phyloP scores from a whole-genome alignment of 805 yeast species.

The Barnettozyma vustinii region DNA sequence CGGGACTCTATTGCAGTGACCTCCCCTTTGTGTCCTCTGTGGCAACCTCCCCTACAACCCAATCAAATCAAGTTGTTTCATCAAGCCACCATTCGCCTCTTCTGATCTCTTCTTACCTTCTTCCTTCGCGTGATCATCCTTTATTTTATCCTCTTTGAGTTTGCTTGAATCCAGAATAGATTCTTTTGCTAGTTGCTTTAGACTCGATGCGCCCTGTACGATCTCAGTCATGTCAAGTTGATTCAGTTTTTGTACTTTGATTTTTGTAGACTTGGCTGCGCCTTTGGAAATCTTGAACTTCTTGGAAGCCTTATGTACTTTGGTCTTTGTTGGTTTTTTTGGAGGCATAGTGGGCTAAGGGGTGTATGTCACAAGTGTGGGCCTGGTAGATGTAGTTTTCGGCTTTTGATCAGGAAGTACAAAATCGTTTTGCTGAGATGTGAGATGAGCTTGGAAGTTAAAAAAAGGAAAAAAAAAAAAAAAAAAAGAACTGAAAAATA shows the following conservation, averaged over 20 bases:
- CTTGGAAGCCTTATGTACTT: constrained; percentile 15
- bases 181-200: not conserved
- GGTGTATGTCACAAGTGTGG: not conserved
- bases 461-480: not conserved
- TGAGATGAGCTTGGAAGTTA: too few species aligned
- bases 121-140: constrained; percentile 23
- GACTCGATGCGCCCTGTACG: constrained; percentile 3
- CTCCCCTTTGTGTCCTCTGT: too few species aligned
- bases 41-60: not conserved
- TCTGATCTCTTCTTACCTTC: constrained; percentile 19
- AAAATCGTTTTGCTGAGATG: not conserved
- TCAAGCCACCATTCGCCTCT: constrained; percentile 25
- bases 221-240: constrained; percentile 10
- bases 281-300: constrained; percentile 10
- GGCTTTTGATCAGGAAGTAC: too few species aligned
- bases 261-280: constrained; percentile 5
- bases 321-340: constrained; percentile 5
- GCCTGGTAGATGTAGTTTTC: not conserved
- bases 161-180: constrained; percentile 15
- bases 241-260: constrained; percentile 11
- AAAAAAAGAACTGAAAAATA: not conserved
- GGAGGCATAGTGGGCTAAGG: constrained; percentile 8
- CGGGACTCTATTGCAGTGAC: not conserved
- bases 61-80: constrained; percentile 26
- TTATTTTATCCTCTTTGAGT: constrained; percentile 22